Evolutionary conservation across 1,284 basidiomycete species (phyloP), one percentile per base, ranked within the genome.

Genomic region (Ceratorhiza oryzae-sativae): DNA sequence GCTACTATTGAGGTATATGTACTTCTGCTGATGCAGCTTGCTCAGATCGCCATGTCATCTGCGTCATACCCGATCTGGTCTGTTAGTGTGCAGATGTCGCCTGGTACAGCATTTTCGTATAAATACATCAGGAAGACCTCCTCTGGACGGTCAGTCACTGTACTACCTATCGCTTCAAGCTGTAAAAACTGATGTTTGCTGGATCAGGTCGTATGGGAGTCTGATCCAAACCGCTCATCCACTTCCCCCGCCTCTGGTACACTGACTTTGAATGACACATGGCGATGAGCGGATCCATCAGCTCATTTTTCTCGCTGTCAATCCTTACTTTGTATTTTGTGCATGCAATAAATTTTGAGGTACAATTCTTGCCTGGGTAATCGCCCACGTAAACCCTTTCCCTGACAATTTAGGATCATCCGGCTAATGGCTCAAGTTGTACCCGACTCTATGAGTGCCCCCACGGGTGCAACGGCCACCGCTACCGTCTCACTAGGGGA

Each of bases 51-150:
- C 0, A 78, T 89, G 8, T 87, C 86, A 0, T 76, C 87, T 3
- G 82, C 83, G 1, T 78, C 78, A n/a, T 88, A 88, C 75, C 87
- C 88, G 1, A 79, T 82, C 0, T 90, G 88, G 88, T 82, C 79
- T 1, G 82, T 83, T 2, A 84, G 84, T 0, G 80, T 88, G 13
- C 78, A 78, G 25, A 75, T 90, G 0, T 85, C 87, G 0, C 80
- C 83, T 0, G 82, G 79, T 62, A 86, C 84, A 0, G 75, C 77
- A 0, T 87, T 89, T 77, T 75, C 86, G 74, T 89, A 86, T 80
- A 90, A 89, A 78, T 88, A 87, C 73, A 85, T 89, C 73, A 80
- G 85, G 32, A 87, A 86, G 77, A 84, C 85, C 74, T 80, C 82
- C 1, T 80, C 86, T 74, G 87, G 86, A 60, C n/a, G n/a, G n/a